Base-by-base conservation (phyloP, 2,329 filamentous ascomycete genomes). In the Biscogniauxia marginata region DNA sequence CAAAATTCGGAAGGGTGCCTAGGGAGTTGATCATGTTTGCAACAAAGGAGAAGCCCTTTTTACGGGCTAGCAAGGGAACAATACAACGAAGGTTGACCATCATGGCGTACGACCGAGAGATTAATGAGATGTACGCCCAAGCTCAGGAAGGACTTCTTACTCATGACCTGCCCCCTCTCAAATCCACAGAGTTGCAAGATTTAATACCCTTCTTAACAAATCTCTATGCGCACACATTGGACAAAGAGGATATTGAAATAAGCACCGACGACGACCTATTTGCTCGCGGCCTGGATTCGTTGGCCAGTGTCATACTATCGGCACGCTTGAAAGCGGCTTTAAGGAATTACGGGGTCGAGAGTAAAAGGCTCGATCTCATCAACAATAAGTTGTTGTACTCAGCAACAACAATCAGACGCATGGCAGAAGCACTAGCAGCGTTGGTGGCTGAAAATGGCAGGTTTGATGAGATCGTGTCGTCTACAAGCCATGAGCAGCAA, bases 1-100 rank as follows among this genome's bases (percentile, higher is more conserved):
- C 56, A 1, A 74, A 62, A 53, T 75, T 77, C 7, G 69, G 63
- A 55, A 74, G 72, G 4, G 75, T 72, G 1, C 72, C 72, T 39
- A 76, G 70, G 7, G 75, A 75, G 4, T 72, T 62, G 25, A 30
- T 62, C 48, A 5, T 54, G 16, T 58, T 61, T 44, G 53, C 59
- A 7, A 49, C 22, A 5, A 30, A 48, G n/a, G 50, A 53, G 4
- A 60, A 57, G 21, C 60, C 58, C 4, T 61, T 63, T 8, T 20
- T 57, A 4, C 47, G 55, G 44, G 56, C 60, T 13, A 49, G 56
- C 18, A 63, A 63, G 49, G 58, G 60, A 1, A 63, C 60, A 4
- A 45, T 63, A 24, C 58, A 63, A 43, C 46, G 60, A 1, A 25
- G 46, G 4, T 30, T 52, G 13, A 57, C 51, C 8, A 24, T 48